phyloP scores from a whole-genome alignment of 75 land plant genomes.

The Sequoiadendron giganteum region DNA sequence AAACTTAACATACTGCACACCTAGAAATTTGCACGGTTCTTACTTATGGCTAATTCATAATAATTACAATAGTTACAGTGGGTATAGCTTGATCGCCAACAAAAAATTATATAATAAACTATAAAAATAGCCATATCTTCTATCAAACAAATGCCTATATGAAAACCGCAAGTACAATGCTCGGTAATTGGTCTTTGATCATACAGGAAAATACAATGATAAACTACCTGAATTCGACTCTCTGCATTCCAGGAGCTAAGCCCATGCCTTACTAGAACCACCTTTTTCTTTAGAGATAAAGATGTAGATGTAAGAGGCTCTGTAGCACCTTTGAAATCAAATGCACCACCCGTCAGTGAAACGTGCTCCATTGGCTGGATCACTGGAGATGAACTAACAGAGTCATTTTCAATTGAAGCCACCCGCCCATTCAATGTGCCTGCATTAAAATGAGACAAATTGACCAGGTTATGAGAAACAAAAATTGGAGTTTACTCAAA shows the following conservation, averaged over 20 bases:
- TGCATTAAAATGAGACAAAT: not conserved
- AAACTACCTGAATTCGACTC: constrained; percentile 64
- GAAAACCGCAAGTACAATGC: not conserved
- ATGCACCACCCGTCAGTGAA: constrained; percentile 67
- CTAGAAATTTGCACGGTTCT: no score
- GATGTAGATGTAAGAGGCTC: constrained; percentile 42
- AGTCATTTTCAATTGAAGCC: not conserved
- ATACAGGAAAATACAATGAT: not conserved
- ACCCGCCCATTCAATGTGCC: not conserved
- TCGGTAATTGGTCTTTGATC: not conserved
- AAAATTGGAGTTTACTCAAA: not conserved
- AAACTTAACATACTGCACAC: no score
- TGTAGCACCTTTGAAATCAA: constrained; percentile 70
- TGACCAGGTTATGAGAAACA: not conserved
- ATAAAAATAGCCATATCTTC: not conserved
- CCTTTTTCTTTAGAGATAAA: constrained; percentile 50
- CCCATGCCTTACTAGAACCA: constrained; percentile 77
- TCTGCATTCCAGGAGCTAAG: constrained; percentile 87
- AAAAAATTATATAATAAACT: no score
- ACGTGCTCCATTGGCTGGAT: not conserved
- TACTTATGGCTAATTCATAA: not conserved
- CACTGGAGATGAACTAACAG: not conserved
- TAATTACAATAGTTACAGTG: not conserved
- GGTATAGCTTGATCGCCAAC: not conserved
- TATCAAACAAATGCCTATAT: not conserved